Percentiles rank a stretch among this genome's conserved stretches.
These are phyloP conservation scores for Magnusiomyces suaveolens DNA, from an alignment of 1,139 yeast species.

Conservation along the genomic window DNA sequence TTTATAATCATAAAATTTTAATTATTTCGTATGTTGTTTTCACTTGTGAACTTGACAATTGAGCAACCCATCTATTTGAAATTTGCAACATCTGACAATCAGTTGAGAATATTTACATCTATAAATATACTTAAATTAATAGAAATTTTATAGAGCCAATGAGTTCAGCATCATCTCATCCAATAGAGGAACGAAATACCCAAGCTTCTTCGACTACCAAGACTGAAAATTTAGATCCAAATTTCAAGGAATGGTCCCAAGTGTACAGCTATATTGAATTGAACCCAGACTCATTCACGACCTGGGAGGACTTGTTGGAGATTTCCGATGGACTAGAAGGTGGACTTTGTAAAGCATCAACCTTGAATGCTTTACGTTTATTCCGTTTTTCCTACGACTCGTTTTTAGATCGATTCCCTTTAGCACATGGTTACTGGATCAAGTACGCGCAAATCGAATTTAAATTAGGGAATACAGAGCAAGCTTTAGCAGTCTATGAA, in stretches of 20 bases:
- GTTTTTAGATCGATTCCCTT: constrained; percentile 58
- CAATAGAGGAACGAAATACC: not conserved
- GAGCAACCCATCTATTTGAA: no score
- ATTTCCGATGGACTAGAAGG: constrained; percentile 29
- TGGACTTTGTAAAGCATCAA: constrained; percentile 39
- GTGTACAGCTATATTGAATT: constrained; percentile 23
- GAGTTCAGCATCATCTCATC: not conserved
- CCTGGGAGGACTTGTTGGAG: constrained; percentile 41
- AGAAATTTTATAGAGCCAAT: no score
- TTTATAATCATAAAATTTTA: no score
- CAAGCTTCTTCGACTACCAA: not conserved
- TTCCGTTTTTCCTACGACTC: constrained; percentile 45
- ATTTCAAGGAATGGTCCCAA: constrained; percentile 18
- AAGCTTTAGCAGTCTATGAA: constrained; percentile 38
- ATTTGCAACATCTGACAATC: no score
- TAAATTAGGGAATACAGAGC: constrained; percentile 43
- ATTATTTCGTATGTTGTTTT: no score
- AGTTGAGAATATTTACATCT: not conserved
- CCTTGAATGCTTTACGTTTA: constrained; percentile 33
- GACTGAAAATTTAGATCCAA: not conserved
- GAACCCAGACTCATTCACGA: constrained; percentile 34
- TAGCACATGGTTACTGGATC: constrained; percentile 71
- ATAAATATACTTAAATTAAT: not conserved
- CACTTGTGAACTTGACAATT: no score
- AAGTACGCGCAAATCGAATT: constrained; percentile 61